Conservation (phyloP, 2,329 filamentous ascomycete species). For the Microcyclospora pomicola region DNA sequence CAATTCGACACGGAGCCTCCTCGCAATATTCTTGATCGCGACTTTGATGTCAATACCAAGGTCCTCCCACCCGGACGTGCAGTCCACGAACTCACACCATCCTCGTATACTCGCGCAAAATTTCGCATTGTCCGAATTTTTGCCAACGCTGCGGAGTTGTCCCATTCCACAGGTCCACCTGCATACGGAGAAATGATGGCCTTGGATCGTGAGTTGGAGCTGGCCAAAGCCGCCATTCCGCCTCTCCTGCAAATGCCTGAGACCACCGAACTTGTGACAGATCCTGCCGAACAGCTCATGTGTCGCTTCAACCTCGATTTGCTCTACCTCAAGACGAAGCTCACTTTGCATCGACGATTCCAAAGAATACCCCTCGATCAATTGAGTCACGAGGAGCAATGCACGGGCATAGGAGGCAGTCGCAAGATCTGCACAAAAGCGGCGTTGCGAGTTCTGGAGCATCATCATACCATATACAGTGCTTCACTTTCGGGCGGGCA, state of each 20-base stretch:
- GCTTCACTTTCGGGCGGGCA: conserved; percentile 33
- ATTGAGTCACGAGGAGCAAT: conserved; percentile 21
- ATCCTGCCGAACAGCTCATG: conserved; percentile 38
- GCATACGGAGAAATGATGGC: conserved; percentile 25
- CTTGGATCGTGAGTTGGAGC: conserved; percentile 24
- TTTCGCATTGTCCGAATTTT: conserved; percentile 23
- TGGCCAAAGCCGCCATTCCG: conserved; percentile 23
- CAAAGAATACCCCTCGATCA: conserved; percentile 24
- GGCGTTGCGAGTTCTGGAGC: conserved; percentile 34
- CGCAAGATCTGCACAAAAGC: conserved; percentile 34
- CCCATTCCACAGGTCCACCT: conserved; percentile 24
- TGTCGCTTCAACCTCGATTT: conserved; percentile 38
- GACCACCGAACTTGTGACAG: conserved; percentile 31
- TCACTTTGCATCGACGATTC: conserved; percentile 42
- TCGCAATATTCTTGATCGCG: conserved; percentile 31
- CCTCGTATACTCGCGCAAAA: conserved; percentile 25
- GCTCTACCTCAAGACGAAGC: conserved; percentile 37
- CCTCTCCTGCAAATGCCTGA: conserved; percentile 24
- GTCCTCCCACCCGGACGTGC: conserved; percentile 25
- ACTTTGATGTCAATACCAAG: conserved; percentile 25
- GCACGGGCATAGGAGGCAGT: conserved; percentile 15
- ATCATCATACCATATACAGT: conserved; percentile 37
- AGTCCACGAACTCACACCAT: conserved; percentile 21
- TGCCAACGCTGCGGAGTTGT: conserved; percentile 26
- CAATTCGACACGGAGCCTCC: conserved; percentile 32